Base-by-base conservation (phyloP, 306 rosid genomes). In the Glycine tomentella region DNA sequence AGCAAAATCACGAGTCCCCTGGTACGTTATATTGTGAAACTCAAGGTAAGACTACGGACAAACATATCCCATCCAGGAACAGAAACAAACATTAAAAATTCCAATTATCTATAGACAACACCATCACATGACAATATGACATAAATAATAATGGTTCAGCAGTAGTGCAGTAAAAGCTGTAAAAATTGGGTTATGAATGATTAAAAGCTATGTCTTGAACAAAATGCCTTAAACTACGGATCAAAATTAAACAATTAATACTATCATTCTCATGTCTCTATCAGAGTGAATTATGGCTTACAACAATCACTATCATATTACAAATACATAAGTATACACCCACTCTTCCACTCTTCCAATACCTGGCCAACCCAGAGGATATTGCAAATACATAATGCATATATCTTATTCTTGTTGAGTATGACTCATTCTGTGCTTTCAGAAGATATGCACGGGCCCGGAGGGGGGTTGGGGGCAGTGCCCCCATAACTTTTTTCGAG, bases 1-100 rank as follows among this genome's bases (percentile, higher is more conserved):
- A 0, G 99, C 90, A 77, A 93, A 95, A 83, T 95, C 99, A 69
- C 97, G 97, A 65, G 99, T 95, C 9, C 99, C 99, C 99, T 95
- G 79, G 57, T 38, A 83, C 25, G 48, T 52, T 68, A 33, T 40
- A 84, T 44, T 33, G 84, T n/a, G 59, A 65, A 31, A 71, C 31
- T 25, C 80, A 84, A 78, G 44, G 85, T 92, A 77, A 89, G 87
- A 77, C 44, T 51, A 76, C 81, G 42, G 72, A 62, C 44, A 76
- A 67, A 51, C 13, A 66, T 74, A 78, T 44, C 46, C 52, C 64
- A 71, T 14, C 80, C 62, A 53, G 55, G 82, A 69, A 76, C 45
- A 77, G 6, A 84, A 46, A 44, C 34, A 57, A 46, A 36, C 62
- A 79, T 34, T 52, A 67, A 81, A 69, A 72, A 63, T 0, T 17